Evolutionary conservation across 768 basidiomycete species (phyloP), one percentile per base, ranked within the genome.

Genomic region (Candolleomyces efflorescens): DNA sequence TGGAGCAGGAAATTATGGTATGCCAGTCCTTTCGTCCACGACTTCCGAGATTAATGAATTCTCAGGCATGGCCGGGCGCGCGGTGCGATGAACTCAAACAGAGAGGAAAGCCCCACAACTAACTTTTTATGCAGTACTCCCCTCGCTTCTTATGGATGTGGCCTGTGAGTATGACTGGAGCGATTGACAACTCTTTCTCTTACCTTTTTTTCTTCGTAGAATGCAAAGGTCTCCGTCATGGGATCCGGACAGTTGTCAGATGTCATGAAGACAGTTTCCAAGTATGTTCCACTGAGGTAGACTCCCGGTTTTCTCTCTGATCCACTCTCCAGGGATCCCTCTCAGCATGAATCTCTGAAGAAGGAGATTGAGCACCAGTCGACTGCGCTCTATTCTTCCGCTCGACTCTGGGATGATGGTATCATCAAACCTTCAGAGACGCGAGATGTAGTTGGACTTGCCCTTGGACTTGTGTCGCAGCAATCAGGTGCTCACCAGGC

Each of bases 131-230:
- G 39, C 52, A 94, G 86, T 98, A 96, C 72, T 93, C 91, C 4
- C 94, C 95, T 17, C 81, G 93, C 59, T 97, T 98, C 81, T 72
- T 98, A 53, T 98, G 92, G 91, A 95, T 94, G 92, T 98, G 95
- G 95, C 94, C 94, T 58, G 90, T 92, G 72, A 65, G 89, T 75
- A 46, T 3, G 36, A 36, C 41, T 60, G 0, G 7, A 52, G 2
- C 43, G 12, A 47, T 48, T 38, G n/a, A 36, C 26, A n/a, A 22
- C 12, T 39, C 56, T 23, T 38, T 13, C 22, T 17, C 12, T 27
- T 23, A 23, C 27, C 23, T 22, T 18, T 50, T 17, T 57, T 52
- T 26, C 27, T 59, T 41, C 22, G 26, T 60, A 92, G 87, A 94
- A 94, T 62, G 92, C 94, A 37, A 94, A 90, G 71, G 87, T 96